phyloP scores from a whole-genome alignment of 2,329 filamentous ascomycete species.

The Xylaria sp. region DNA sequence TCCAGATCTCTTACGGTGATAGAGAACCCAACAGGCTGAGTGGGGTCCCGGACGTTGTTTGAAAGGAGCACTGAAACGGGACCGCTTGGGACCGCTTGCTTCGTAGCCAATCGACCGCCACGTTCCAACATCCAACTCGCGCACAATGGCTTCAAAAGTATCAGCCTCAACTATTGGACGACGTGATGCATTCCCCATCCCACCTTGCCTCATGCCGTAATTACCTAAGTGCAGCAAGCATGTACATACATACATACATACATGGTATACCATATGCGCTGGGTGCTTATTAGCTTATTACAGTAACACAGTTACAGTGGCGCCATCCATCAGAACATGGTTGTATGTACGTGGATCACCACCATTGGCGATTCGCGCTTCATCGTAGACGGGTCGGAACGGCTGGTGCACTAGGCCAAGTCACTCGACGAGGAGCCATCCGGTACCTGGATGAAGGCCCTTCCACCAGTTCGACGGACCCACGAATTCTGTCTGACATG shows the following conservation, averaged over 20 bases:
- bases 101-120: slow-evolving; percentile 45
- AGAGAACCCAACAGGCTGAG: slow-evolving; percentile 10
- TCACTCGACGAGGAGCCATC: slow-evolving; percentile 27
- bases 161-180: slow-evolving; percentile 27
- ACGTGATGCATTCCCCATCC: slow-evolving; percentile 7
- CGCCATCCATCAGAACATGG: slow-evolving; percentile 34
- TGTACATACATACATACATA: too few relatives aligned
- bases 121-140: slow-evolving; percentile 37
- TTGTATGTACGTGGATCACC: slow-evolving; percentile 41
- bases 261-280: slow-evolving; percentile 2
- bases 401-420: slow-evolving; percentile 27
- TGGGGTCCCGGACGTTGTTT: slow-evolving; percentile 34
- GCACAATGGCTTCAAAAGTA: slow-evolving; percentile 38
- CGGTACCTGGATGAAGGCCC: slow-evolving; percentile 7
- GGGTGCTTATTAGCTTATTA: slow-evolving; percentile 22
- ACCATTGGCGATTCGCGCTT: slow-evolving; percentile 43
- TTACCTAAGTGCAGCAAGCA: slow-evolving; percentile 2
- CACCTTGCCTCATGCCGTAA: not conserved
- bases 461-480: slow-evolving; percentile 30
- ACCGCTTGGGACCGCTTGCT: slow-evolving; percentile 39
- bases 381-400: slow-evolving; percentile 26
- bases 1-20: slow-evolving; percentile 22
- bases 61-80: slow-evolving; percentile 46
- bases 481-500: slow-evolving; percentile 35
- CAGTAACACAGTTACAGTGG: slow-evolving; percentile 15